Evolutionary conservation across 2,329 filamentous ascomycete species (phyloP), one percentile per base, ranked within the genome.

Genomic region (Cytospora mali): DNA sequence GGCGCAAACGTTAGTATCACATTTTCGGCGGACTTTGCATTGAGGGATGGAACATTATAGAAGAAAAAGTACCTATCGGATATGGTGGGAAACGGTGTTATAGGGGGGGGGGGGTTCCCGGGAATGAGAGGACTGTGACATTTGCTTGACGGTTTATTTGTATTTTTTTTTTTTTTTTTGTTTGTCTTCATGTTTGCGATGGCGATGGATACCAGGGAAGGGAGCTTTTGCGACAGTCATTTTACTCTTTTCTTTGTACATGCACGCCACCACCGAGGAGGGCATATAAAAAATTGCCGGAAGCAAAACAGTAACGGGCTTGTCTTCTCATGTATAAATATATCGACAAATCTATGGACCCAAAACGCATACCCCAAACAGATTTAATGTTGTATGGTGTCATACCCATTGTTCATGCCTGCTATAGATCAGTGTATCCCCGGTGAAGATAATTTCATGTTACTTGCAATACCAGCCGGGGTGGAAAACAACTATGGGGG

Each of bases 1-100:
- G 57, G 50, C 50, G 46, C 48, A 28, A 58, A 72, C 53, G n/a
- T 23, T 42, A n/a, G 7, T 46, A 18, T 46, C 42, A 46, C 42
- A 46, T 23, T 46, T 46, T 46, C 4, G 42, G 42, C 7, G 42
- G 42, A 11, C 42, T 49, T 46, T 28, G 39, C 56, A 74, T 70
- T 21, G 66, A 60, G n/a, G 42, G 42, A 46, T 9, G 42, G 42
- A 23, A 23, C 21, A 23, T 21, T 5, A 46, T 46, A 46, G 42
- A 46, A 23, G n/a, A 23, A 23, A 46, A 46, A 23, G 3, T 23
- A 46, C n/a, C 10, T 46, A 23, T n/a, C 23, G 9, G 42, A n/a
- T 21, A 46, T 46, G 42, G 42, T 46, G 42, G 42, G 42, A 46
- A 46, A 46, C 21, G 42, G 42, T 46, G 42, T 46, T 46, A 46